phyloP scores from a whole-genome alignment of 2,329 filamentous ascomycete genomes.

The Phaeosphaeriaceae sp. region DNA sequence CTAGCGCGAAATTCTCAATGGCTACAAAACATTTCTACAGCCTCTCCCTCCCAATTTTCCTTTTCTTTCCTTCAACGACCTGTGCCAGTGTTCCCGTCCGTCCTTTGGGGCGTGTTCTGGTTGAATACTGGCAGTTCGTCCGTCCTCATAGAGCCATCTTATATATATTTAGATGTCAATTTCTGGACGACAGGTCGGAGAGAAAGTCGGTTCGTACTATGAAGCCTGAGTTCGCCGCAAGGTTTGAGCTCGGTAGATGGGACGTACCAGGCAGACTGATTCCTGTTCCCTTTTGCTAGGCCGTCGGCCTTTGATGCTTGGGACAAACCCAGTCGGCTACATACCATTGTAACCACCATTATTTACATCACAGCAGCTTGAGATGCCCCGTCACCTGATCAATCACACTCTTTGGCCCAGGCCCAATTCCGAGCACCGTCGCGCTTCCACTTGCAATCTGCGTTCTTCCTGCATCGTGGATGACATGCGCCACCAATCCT shows the following conservation, averaged over 20 bases:
- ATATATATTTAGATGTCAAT: constrained; percentile 71
- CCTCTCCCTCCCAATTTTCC: constrained; percentile 26
- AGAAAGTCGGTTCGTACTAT: constrained; percentile 65
- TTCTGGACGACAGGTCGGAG: constrained; percentile 96
- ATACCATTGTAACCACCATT: constrained; percentile 49
- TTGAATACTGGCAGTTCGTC: constrained; percentile 89
- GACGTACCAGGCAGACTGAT: constrained; percentile 46
- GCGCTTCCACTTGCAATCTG: constrained; percentile 94
- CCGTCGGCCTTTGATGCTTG: constrained; percentile 89
- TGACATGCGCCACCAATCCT: constrained; percentile 86
- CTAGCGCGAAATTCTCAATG: constrained; percentile 23
- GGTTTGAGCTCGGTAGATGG: constrained; percentile 49
- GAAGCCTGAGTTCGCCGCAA: constrained; percentile 57
- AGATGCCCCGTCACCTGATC: constrained; percentile 84
- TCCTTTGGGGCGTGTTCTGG: constrained; percentile 63
- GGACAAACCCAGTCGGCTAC: constrained; percentile 83
- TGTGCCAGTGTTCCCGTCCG: constrained; percentile 84
- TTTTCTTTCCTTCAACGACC: constrained; percentile 65
- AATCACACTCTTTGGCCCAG: constrained; percentile 83
- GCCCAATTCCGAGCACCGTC: constrained; percentile 80
- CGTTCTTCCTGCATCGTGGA: constrained; percentile 93
- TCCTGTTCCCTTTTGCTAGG: constrained; percentile 77
- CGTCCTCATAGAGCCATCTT: constrained; percentile 75
- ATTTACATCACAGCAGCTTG: constrained; percentile 79
- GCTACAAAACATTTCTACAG: constrained; percentile 41